Evolutionary conservation across 2,329 filamentous ascomycete species (phyloP).

Genomic region (Paecilomyces sp.): DNA sequence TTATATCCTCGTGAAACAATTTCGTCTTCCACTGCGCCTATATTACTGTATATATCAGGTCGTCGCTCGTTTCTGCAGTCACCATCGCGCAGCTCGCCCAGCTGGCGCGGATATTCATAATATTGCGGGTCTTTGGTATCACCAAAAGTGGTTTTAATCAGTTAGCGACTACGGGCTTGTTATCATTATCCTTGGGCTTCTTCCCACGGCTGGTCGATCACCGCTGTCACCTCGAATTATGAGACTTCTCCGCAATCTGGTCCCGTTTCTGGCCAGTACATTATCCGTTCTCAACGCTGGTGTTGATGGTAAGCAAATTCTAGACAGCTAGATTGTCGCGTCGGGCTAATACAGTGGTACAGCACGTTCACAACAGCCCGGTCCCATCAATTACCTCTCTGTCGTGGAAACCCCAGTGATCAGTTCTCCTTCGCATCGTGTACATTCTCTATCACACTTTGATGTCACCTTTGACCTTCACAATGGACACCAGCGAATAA

Average conservation of each 20-base stretch:
- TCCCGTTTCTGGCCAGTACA: slow-evolving; percentile 18
- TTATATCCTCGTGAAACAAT: neutral
- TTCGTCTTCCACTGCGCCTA: neutral
- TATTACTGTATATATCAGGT: neutral
- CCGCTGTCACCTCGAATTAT: slow-evolving; percentile 12
- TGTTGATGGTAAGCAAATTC: slow-evolving; percentile 10
- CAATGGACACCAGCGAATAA: slow-evolving; percentile 60
- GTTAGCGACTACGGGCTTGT: slow-evolving; percentile 1
- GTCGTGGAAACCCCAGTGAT: slow-evolving; percentile 68
- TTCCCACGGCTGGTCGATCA: slow-evolving; percentile 2
- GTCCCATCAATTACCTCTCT: slow-evolving; percentile 68
- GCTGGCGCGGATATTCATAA: neutral
- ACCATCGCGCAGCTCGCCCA: neutral
- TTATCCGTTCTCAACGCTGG: slow-evolving; percentile 15
- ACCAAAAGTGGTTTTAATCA: neutral
- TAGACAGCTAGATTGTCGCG: neutral
- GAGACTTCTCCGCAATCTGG: slow-evolving; percentile 16
- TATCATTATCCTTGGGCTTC: neutral
- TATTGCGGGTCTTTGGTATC: neutral
- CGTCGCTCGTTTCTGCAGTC: neutral
- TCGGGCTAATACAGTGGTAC: slow-evolving; percentile 5
- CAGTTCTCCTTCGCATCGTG: slow-evolving; percentile 67
- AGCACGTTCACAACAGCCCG: slow-evolving; percentile 67
- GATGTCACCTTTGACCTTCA: slow-evolving; percentile 75
- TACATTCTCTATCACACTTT: slow-evolving; percentile 76